Conservation (phyloP, 2,329 filamentous ascomycete genomes). For the Herpomyces periplanetae region DNA sequence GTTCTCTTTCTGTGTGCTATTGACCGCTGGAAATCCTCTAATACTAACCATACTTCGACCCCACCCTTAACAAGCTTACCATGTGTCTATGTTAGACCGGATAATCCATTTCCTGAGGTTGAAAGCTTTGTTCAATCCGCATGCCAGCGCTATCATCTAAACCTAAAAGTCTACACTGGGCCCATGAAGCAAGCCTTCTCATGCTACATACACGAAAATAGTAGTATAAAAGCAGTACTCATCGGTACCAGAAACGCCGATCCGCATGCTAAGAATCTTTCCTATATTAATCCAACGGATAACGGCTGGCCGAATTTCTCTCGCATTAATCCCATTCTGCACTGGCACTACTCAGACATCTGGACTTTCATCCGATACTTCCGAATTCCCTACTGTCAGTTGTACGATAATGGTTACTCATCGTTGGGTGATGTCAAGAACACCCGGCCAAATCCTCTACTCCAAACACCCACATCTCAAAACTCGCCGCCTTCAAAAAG, state of each 20-base stretch:
- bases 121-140: slow-evolving; percentile 39
- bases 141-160: slow-evolving; percentile 26
- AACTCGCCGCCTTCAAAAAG: slow-evolving; percentile 5
- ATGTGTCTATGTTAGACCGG: slow-evolving; percentile 56
- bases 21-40: slow-evolving; percentile 6
- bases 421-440: slow-evolving; percentile 63
- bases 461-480: slow-evolving; percentile 9
- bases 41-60: slow-evolving; percentile 4
- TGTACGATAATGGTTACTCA: slow-evolving; percentile 70
- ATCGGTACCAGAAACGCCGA: slow-evolving; percentile 68
- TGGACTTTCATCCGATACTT: slow-evolving; percentile 58
- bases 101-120: slow-evolving; percentile 47
- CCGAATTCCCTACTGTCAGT: slow-evolving; percentile 36
- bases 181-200: slow-evolving; percentile 48
- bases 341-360: slow-evolving; percentile 86
- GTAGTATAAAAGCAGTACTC: slow-evolving; percentile 32
- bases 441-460: slow-evolving; percentile 49
- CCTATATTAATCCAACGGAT: slow-evolving; percentile 56
- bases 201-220: slow-evolving; percentile 25
- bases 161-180: slow-evolving; percentile 28
- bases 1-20: slow-evolving; percentile 38
- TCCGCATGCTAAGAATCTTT: slow-evolving; percentile 41
- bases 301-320: slow-evolving; percentile 65
- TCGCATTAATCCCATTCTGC: slow-evolving; percentile 72
- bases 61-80: slow-evolving; percentile 17